Percentiles rank a stretch among this genome's conserved stretches.
Evolutionary conservation across 179 eudicot species (phyloP).

Genomic region (Kewa caespitosa): DNA sequence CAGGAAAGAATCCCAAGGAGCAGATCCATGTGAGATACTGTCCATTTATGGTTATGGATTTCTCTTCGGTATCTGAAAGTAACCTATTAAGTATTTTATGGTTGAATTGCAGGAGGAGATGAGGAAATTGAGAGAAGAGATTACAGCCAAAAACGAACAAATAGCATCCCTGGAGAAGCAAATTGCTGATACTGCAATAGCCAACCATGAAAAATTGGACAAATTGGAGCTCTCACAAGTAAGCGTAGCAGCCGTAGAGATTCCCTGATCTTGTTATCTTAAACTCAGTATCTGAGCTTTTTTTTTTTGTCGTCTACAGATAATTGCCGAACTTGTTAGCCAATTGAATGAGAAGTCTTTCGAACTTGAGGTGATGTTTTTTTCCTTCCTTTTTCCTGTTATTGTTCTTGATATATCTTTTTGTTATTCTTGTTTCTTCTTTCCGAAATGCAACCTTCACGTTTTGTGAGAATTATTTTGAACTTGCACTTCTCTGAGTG

Average conservation of each 20-base stretch:
- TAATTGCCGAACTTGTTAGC: slow-evolving; percentile 70
- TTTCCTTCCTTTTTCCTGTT: neutral
- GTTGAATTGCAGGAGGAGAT: slow-evolving; percentile 61
- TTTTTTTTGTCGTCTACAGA: slow-evolving; percentile 43
- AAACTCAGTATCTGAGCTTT: slow-evolving; percentile 6
- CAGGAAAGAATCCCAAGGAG: slow-evolving; percentile 58
- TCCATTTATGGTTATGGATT: slow-evolving; percentile 11
- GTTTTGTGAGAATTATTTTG: neutral
- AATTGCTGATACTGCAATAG: slow-evolving; percentile 55
- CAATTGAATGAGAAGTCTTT: slow-evolving; percentile 90
- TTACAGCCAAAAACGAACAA: slow-evolving; percentile 63
- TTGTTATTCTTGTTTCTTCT: too few relatives aligned
- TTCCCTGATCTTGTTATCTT: slow-evolving; percentile 4
- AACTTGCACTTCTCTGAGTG: neutral
- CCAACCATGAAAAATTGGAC: slow-evolving; percentile 50
- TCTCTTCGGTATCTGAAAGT: slow-evolving; percentile 4
- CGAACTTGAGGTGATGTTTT: slow-evolving; percentile 78
- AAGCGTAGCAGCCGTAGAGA: slow-evolving; percentile 23
- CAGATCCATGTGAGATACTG: slow-evolving; percentile 55
- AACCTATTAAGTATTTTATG: slow-evolving; percentile 14
- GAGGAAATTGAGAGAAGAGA: slow-evolving; percentile 71
- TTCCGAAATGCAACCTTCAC: too few relatives aligned
- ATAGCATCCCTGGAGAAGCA: slow-evolving; percentile 75
- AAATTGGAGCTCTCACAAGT: slow-evolving; percentile 65
- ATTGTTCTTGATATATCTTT: neutral